Conservation (phyloP, 192 early-diverging fungal genomes). For the Coemansia sp. region DNA sequence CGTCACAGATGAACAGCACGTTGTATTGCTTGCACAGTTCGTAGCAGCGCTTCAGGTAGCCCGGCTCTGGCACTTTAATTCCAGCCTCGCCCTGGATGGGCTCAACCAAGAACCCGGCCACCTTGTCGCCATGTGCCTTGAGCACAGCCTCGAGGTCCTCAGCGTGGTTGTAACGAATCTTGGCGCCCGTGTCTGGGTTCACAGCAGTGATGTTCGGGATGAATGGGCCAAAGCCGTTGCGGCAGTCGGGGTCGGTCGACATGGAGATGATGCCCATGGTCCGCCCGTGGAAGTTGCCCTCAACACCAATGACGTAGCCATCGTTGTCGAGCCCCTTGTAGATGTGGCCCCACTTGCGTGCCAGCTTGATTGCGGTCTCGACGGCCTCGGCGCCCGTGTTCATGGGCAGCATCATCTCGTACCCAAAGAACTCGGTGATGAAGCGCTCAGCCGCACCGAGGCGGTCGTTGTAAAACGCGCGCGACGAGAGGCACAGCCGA, state of each 20-base stretch:
- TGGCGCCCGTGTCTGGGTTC: conserved; percentile 68
- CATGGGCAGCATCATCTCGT: conserved; percentile 98
- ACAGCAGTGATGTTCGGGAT: conserved; percentile 80
- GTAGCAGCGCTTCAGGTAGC: conserved; percentile 83
- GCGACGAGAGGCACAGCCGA: conserved; percentile 80
- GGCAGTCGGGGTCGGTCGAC: conserved; percentile 88
- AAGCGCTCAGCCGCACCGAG: conserved; percentile 91
- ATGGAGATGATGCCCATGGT: conserved; percentile 92
- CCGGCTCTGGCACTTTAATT: conserved; percentile 90
- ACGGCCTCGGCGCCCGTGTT: conserved; percentile 99
- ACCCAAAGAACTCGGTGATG: conserved; percentile 90
- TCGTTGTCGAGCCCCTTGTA: conserved; percentile 84
- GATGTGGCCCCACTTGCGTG: conserved; percentile 94
- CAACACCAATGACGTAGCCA: conserved; percentile 79
- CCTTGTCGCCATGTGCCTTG: conserved; percentile 74
- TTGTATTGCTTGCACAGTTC: conserved; percentile 97
- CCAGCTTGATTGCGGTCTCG: conserved; percentile 97
- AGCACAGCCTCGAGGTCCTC: conserved; percentile 88
- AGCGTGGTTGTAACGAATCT: conserved; percentile 79
- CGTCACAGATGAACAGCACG: conserved; percentile 96
- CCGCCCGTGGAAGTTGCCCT: conserved; percentile 95
- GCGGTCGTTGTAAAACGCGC: conserved; percentile 96
- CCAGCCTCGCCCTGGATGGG: conserved; percentile 99
- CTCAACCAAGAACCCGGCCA: conserved; percentile 95
- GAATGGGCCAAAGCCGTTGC: conserved; percentile 90